Base-by-base conservation (phyloP, 1,284 basidiomycete genomes). In the Meripilus lineatus region DNA sequence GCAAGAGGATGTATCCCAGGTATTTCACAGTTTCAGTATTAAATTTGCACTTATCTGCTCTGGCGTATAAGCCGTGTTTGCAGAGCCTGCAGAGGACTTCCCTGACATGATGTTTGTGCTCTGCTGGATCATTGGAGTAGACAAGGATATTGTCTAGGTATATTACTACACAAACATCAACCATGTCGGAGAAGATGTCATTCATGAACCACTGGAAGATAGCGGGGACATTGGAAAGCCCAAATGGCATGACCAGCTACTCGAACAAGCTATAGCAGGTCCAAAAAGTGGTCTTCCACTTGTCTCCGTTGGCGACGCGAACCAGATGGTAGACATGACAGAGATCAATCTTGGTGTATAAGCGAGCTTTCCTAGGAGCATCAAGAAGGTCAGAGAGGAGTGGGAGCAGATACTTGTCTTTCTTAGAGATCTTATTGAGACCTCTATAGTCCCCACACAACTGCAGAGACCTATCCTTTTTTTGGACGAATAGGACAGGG, bases 401-500 rank as follows among this genome's bases (percentile, higher is more conserved):
- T 1, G 68, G 56, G 1, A 78, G 48, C 0, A 69, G 67, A 56
- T 71, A 64, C 24, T 57, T 51, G 55, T 70, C 58, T 46, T 68
- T 68, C 36, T 52, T 42, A 3, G 66, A 68, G 40, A 65, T 58
- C 5, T 46, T 44, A 37, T 77, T 77, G 20, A 77, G 58, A 7
- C 59, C 58, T 0, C 64, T 52, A 51, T 70, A 77, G 47, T 77
- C 68, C 1, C 72, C 59, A 42, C 68, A 69, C 0, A 71, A 58
- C 0, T 64, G 51, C 0, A 68, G 50, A 0, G 49, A 42, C 4
- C 70, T 65, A 48, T 69, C 66, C 52, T 75, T 75, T 53, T 75
- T 75, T 38, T 62, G 61, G 25, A 72, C 62, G 46, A 77, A 77
- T 1, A 78, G 59, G 32, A 76, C 54, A 0, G 69, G 69, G 0